Evolutionary conservation across 1,284 basidiomycete genomes (phyloP), one percentile per base, ranked within the genome.

Genomic region (Ceratobasidium sp.): DNA sequence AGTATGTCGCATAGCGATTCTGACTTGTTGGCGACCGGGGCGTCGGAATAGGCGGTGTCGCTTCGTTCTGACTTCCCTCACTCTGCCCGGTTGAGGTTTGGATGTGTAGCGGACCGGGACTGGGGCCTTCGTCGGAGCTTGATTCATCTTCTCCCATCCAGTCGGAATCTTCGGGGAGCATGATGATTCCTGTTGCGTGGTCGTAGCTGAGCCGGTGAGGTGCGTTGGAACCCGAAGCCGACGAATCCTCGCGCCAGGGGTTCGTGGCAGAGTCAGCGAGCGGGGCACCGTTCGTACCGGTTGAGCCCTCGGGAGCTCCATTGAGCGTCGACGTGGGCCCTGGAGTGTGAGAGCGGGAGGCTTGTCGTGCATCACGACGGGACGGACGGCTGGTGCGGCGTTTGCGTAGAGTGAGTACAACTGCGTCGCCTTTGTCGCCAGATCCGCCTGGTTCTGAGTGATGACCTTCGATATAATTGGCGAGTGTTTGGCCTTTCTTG

Each of bases 101-200:
- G 24, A 63, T 45, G 31, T 63, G 60, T 29, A 63, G 15, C 76
- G 77, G 51, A 72, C 69, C 76, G 75, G 76, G 74, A 76, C 67
- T 62, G 75, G 76, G 14, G 14, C 64, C 77, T 54, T 72, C 82
- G 54, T 84, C 83, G 51, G 83, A 83, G 81, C 47, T 83, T 80
- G 66, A 83, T 81, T 86, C 87, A 3, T 88, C 82, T 67, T 83
- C 87, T 17, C 82, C 80, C 69, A 91, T 83, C 91, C 93, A 94
- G 48, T 89, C 87, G 59, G 87, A 91, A 78, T 90, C 88, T 64
- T 94, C 93, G 0, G 93, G 93, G 1, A 96, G 83, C 84, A 91
- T 91, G 76, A 96, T 96, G 51, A 95, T 91, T 0, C 94, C 95
- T 1, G 91, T 91, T 2, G 89, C 92, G 72, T 88, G 89, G 79